A percentile compares a stretch with the other conserved stretches of the same genome.
phyloP scores from a whole-genome alignment of 441 rosid species.

The Croton setiger region DNA sequence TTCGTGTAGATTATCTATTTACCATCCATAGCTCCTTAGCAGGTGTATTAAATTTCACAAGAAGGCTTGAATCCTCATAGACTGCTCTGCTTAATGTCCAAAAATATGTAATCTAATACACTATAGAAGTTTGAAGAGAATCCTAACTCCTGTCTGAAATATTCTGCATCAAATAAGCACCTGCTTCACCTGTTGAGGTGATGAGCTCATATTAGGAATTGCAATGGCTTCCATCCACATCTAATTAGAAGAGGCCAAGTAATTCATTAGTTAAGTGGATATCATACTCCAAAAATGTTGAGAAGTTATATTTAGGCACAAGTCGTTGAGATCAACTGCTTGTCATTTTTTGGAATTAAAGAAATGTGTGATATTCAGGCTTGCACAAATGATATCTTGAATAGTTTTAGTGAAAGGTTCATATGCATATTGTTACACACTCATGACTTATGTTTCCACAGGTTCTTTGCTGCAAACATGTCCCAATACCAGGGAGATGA shows the following conservation, averaged over 20 bases:
- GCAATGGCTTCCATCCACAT: background rate
- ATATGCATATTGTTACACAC: background rate
- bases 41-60: background rate
- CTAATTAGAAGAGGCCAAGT: background rate
- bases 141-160: background rate
- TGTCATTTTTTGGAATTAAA: conserved; percentile 1
- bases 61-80: background rate
- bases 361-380: background rate
- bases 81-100: background rate
- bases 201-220: background rate
- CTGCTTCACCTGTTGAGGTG: background rate
- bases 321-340: background rate
- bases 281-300: background rate
- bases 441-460: conserved; percentile 9
- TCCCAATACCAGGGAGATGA: conserved; percentile 37
- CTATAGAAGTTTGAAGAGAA: background rate
- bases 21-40: background rate
- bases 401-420: background rate
- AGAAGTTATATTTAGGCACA: background rate
- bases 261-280: too few relatives aligned
- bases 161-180: background rate
- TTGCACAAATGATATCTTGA: background rate
- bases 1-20: background rate
- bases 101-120: too few relatives aligned
- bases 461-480: conserved; percentile 29